A percentile compares a stretch with the other conserved stretches of the same genome.
phyloP scores from a whole-genome alignment of 768 basidiomycete genomes.

The Rhodocollybia butyracea region DNA sequence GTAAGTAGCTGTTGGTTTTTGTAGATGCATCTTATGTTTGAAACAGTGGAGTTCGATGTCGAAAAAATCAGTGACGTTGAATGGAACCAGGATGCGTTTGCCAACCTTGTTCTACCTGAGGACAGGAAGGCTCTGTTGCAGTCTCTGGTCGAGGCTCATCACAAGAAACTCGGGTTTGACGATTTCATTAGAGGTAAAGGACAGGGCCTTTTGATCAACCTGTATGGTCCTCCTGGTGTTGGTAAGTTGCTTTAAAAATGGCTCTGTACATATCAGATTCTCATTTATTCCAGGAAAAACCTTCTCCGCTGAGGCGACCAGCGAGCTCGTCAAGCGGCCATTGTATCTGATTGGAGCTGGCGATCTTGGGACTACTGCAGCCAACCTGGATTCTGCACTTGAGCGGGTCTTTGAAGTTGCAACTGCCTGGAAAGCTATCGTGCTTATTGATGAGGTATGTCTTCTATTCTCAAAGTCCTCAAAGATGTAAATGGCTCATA shows the following conservation, averaged over 20 bases:
- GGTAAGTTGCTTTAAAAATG: conserved; percentile 27
- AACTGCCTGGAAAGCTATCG: conserved; percentile 59
- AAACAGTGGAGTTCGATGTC: conserved; percentile 57
- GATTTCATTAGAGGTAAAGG: conserved; percentile 68
- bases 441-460: conserved; percentile 50
- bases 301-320: conserved; percentile 57
- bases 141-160: conserved; percentile 57
- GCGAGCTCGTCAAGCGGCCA: conserved; percentile 50
- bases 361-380: conserved; percentile 48
- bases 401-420: conserved; percentile 49
- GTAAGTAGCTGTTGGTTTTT: conserved; percentile 32
- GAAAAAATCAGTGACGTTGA: conserved; percentile 48
- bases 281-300: conserved; percentile 39
- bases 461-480: too few relatives aligned
- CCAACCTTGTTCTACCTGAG: conserved; percentile 54
- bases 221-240: conserved; percentile 58
- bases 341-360: conserved; percentile 54
- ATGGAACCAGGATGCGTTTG: conserved; percentile 57
- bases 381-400: conserved; percentile 39
- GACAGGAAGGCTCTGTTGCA: conserved; percentile 52
- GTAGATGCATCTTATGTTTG: background rate
- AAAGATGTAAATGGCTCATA: background rate
- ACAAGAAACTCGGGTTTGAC: conserved; percentile 48
- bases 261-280: background rate
- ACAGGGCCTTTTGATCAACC: conserved; percentile 54